Conservation (phyloP, 73 alveolate species). For the Paramecium primaurelia region DNA sequence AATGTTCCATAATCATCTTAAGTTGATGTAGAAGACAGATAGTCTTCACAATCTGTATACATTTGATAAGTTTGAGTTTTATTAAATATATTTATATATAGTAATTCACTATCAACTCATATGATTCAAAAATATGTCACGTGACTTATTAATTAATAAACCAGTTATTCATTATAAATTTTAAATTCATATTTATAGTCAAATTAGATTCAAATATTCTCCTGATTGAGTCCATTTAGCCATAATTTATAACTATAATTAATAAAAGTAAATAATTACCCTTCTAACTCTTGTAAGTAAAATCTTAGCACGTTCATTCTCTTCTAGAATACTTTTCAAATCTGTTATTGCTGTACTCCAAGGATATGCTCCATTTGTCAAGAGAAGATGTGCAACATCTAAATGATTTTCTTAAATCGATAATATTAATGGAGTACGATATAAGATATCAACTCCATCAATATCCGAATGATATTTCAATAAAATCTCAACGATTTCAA, state of each 20-base stretch:
- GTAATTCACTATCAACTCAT: background rate
- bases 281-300: conserved; percentile 18
- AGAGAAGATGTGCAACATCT: background rate
- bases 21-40: conserved; percentile 26
- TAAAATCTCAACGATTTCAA: background rate
- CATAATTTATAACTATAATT: background rate
- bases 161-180: background rate
- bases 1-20: conserved; percentile 21
- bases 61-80: background rate
- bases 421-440: conserved; percentile 21
- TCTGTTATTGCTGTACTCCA: conserved; percentile 41
- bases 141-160: background rate
- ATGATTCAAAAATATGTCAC: conserved; percentile 17
- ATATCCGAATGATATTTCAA: background rate
- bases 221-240: background rate
- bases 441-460: conserved; percentile 5
- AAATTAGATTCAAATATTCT: background rate
- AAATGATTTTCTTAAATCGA: background rate
- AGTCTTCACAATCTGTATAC: conserved; percentile 23
- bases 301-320: background rate
- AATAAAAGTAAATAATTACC: background rate
- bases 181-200: background rate
- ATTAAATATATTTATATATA: background rate
- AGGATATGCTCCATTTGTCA: conserved; percentile 12
- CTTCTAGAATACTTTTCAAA: background rate